Conservation (phyloP, 257 asterid genomes). For the Lycium ferocissimum region DNA sequence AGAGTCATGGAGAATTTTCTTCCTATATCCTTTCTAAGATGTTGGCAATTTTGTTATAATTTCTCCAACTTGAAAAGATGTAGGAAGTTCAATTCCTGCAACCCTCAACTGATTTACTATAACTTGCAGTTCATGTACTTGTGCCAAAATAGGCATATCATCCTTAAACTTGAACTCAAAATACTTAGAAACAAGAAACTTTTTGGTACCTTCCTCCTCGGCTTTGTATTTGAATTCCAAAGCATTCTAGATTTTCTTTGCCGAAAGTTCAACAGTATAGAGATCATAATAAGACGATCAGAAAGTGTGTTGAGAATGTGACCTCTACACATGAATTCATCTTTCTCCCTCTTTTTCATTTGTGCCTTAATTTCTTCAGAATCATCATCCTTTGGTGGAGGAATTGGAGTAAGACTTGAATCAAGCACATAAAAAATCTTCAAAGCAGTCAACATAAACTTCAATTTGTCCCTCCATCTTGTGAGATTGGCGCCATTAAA, state of each 20-base stretch:
- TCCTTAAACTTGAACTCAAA: neutral
- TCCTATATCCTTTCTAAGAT: no score
- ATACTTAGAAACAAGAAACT: neutral
- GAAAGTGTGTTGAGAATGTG: neutral
- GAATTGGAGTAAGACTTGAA: neutral
- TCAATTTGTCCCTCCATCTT: neutral
- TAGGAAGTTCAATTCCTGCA: neutral
- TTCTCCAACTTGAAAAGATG: neutral
- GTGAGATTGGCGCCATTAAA: constrained; percentile 13
- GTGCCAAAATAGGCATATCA: neutral
- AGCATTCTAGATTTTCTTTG: neutral
- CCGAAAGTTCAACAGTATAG: neutral
- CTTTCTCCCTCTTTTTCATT: neutral
- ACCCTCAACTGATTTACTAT: neutral
- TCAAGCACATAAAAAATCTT: neutral
- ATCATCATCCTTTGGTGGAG: neutral
- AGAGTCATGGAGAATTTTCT: no score
- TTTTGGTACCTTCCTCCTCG: neutral
- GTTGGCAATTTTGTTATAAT: no score
- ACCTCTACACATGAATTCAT: neutral
- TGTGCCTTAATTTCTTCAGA: neutral
- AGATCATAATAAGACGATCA: neutral
- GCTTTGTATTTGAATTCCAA: no score
- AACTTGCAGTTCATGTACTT: neutral
- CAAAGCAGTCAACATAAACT: neutral